phyloP scores from a whole-genome alignment of 2,329 filamentous ascomycete species.

The Rhynchosporium graminicola region DNA sequence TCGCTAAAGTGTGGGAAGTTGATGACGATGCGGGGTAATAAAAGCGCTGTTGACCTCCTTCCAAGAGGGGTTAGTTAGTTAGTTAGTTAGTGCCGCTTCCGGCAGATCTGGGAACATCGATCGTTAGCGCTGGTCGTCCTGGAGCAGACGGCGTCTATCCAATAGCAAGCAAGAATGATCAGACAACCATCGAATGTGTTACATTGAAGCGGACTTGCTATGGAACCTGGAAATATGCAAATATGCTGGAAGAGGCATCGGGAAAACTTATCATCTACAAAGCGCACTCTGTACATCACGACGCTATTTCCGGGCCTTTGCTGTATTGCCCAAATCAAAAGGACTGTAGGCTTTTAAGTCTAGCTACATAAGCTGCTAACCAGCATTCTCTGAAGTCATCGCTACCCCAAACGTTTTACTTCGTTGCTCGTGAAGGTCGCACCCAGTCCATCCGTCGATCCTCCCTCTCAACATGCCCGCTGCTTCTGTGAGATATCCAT shows the following conservation, averaged over 20 bases:
- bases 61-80: background rate
- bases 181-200: too few species aligned
- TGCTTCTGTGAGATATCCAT: constrained; percentile 34
- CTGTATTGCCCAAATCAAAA: constrained; percentile 20
- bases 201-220: too few species aligned
- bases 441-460: constrained; percentile 11
- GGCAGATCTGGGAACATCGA: background rate
- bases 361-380: constrained; percentile 38
- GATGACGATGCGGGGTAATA: background rate
- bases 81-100: background rate
- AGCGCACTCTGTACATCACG: background rate
- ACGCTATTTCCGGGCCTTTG: background rate
- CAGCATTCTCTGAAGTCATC: constrained; percentile 34
- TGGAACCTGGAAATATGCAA: too few species aligned
- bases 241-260: background rate
- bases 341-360: constrained; percentile 38
- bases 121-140: too few species aligned
- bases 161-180: too few species aligned
- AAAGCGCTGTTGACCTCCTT: background rate
- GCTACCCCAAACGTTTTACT: constrained; percentile 31
- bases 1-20: background rate
- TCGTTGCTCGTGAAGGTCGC: constrained; percentile 36
- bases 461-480: constrained; percentile 28
- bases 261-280: too few species aligned
- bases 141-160: too few species aligned